phyloP scores from a whole-genome alignment of 192 early-diverging fungal species.

The Funneliformis geosporum region DNA sequence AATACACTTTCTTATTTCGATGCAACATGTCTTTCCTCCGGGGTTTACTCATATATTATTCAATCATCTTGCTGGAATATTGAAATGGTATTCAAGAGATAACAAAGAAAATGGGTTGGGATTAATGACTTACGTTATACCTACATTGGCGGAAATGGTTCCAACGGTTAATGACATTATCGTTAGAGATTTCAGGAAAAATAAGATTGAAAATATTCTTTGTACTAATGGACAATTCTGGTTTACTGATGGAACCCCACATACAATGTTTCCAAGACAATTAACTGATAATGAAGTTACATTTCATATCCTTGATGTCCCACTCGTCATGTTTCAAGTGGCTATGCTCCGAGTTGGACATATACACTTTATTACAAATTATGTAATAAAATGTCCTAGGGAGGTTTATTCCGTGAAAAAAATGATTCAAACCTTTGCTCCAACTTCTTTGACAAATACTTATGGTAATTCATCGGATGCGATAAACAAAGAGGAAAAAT shows the following conservation, averaged over 20 bases:
- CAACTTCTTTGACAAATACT: constrained; percentile 31
- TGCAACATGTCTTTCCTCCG: constrained; percentile 52
- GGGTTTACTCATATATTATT: constrained; percentile 52
- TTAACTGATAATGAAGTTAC: constrained; percentile 32
- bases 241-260: constrained; percentile 51
- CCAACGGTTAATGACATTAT: constrained; percentile 53
- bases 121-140: constrained; percentile 46
- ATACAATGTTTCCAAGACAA: constrained; percentile 51
- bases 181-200: constrained; percentile 56
- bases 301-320: constrained; percentile 46
- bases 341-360: constrained; percentile 55
- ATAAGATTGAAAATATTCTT: constrained; percentile 58
- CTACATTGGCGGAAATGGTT: constrained; percentile 52
- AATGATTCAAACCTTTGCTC: constrained; percentile 47
- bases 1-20: constrained; percentile 46
- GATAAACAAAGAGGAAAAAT: constrained; percentile 34
- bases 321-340: constrained; percentile 47
- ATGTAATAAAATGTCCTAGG: constrained; percentile 49
- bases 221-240: constrained; percentile 54
- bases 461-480: not conserved
- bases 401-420: constrained; percentile 55
- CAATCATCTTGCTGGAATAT: constrained; percentile 56
- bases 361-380: constrained; percentile 58
- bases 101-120: constrained; percentile 42
- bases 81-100: constrained; percentile 58